These are phyloP conservation scores for Hypoxylon intermedium DNA, from an alignment of 495 filamentous ascomycete genomes.

Conservation along the genomic window DNA sequence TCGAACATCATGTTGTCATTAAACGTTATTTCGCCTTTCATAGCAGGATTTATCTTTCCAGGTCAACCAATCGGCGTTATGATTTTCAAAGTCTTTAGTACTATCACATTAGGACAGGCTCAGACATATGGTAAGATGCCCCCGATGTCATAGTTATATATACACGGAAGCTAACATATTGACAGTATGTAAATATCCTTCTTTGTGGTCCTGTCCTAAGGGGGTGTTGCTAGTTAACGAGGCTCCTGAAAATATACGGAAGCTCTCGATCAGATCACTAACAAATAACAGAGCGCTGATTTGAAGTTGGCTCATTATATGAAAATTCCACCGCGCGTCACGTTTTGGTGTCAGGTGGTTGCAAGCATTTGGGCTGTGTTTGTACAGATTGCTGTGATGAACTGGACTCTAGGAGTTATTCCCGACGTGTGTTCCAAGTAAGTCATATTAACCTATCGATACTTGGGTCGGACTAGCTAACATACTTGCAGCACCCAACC, in stretches of 20 bases:
- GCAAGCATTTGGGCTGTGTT: conserved; percentile 63
- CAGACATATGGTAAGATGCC: conserved; percentile 49
- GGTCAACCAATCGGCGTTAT: conserved; percentile 68
- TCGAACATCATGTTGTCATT: conserved; percentile 62
- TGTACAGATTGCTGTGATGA: conserved; percentile 66
- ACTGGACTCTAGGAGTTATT: conserved; percentile 66
- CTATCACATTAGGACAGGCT: conserved; percentile 64
- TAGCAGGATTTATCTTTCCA: conserved; percentile 69
- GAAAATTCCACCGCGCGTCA: conserved; percentile 68
- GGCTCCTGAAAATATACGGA: too few relatives aligned
- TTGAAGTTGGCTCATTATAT: conserved; percentile 70
- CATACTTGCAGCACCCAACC: conserved; percentile 40
- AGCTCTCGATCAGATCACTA: conserved; percentile 34
- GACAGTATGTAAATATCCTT: conserved; percentile 23
- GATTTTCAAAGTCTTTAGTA: conserved; percentile 70
- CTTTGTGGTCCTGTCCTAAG: neutral
- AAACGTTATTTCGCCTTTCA: conserved; percentile 68
- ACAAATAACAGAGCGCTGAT: conserved; percentile 46
- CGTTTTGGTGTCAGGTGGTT: conserved; percentile 65
- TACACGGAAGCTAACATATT: conserved; percentile 1
- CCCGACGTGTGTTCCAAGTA: conserved; percentile 56
- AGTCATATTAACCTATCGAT: conserved; percentile 4
- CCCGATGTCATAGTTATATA: neutral
- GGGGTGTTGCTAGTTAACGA: too few relatives aligned
- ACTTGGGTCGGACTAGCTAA: neutral